phyloP scores from a whole-genome alignment of 2,329 filamentous ascomycete genomes.

The Fusarium agapanthi region DNA sequence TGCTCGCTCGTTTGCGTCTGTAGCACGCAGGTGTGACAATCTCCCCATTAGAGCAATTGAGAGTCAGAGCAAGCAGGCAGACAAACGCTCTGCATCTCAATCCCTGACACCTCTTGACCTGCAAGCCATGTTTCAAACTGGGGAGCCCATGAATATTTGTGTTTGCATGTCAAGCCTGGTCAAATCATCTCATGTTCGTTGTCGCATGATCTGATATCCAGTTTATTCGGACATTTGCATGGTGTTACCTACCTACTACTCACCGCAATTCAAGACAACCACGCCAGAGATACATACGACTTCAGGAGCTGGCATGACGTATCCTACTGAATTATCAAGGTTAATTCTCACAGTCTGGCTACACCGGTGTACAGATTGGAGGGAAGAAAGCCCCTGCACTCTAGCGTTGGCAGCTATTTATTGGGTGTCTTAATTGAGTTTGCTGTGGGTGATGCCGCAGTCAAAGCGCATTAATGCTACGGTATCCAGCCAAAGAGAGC shows the following conservation, averaged over 20 bases:
- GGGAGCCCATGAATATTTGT: background rate
- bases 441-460: background rate
- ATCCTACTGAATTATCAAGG: background rate
- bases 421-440: background rate
- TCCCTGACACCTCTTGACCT: background rate
- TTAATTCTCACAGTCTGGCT: background rate
- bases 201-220: background rate
- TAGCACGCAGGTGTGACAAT: background rate
- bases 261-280: background rate
- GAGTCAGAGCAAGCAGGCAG: background rate
- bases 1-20: background rate
- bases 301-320: background rate
- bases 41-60: background rate
- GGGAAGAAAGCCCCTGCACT: too few species aligned
- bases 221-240: background rate
- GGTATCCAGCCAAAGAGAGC: background rate
- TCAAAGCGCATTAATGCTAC: conserved; percentile 4
- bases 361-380: background rate
- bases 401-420: background rate
- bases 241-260: background rate
- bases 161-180: background rate
- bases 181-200: background rate
- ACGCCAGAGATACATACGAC: background rate
- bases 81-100: background rate
- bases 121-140: background rate